Percentiles rank a stretch among this genome's conserved stretches.
phyloP scores from a whole-genome alignment of 495 filamentous ascomycete species.

The Penicillium angulare region DNA sequence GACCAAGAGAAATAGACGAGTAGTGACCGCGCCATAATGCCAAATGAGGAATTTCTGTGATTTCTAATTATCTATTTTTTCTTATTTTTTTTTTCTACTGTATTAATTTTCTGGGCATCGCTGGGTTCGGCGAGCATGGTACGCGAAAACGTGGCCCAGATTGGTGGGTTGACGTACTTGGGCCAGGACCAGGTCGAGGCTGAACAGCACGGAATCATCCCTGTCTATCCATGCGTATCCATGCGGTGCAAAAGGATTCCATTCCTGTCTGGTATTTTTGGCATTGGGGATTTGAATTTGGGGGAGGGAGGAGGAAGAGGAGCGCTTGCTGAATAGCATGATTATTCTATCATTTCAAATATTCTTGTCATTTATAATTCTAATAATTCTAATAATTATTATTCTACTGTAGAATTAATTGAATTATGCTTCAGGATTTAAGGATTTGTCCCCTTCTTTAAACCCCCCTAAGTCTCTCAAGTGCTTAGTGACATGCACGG shows the following conservation, averaged over 20 bases:
- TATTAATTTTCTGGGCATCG: not conserved
- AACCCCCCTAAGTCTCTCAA: too few relatives aligned
- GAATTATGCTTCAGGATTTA: too few relatives aligned
- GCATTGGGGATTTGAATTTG: too few relatives aligned
- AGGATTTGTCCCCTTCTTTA: too few relatives aligned
- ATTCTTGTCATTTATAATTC: too few relatives aligned
- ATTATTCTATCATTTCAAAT: too few relatives aligned
- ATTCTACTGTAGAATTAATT: too few relatives aligned
- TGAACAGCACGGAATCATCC: slow-evolving; percentile 18
- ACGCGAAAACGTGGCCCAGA: slow-evolving; percentile 20
- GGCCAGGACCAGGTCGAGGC: slow-evolving; percentile 11
- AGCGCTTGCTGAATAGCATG: too few relatives aligned
- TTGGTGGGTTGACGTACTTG: too few relatives aligned
- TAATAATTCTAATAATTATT: too few relatives aligned
- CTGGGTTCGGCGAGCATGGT: not conserved
- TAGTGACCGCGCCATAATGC: not conserved
- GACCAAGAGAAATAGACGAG: not conserved
- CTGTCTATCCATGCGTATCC: slow-evolving; percentile 14
- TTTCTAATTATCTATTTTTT: not conserved
- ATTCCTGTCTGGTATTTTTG: not conserved
- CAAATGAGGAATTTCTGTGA: not conserved
- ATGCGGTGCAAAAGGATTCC: not conserved
- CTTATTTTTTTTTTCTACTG: not conserved
- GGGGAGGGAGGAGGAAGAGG: too few relatives aligned
- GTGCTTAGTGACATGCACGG: too few relatives aligned